A percentile compares a stretch with the other conserved stretches of the same genome.
Conservation (phyloP, 495 filamentous ascomycete genomes). For the Penicillium coprophilum region DNA sequence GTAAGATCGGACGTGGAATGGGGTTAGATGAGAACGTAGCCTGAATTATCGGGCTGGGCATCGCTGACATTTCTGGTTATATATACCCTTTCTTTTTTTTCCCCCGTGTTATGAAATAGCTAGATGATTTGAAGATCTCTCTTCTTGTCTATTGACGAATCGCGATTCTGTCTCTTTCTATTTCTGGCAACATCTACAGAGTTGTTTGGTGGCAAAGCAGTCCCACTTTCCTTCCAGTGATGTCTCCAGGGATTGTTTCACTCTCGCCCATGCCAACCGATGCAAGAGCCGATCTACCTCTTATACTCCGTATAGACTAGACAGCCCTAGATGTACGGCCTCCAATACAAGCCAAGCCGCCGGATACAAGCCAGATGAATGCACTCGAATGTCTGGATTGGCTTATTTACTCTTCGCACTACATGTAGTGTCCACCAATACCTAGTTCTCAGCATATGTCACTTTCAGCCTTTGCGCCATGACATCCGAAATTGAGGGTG, state of each 20-base stretch:
- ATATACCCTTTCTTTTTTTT: conserved; percentile 18
- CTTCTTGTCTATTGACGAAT: background rate
- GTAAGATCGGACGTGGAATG: conserved; percentile 87
- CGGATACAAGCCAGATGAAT: background rate
- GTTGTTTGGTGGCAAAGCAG: too few species aligned
- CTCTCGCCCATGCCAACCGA: background rate
- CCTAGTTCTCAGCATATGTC: background rate
- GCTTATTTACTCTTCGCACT: background rate
- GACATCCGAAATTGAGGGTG: background rate
- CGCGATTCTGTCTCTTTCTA: background rate
- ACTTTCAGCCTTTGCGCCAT: background rate
- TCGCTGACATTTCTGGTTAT: background rate
- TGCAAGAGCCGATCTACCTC: background rate
- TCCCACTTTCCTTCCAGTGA: too few species aligned
- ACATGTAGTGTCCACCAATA: background rate
- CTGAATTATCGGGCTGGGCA: background rate
- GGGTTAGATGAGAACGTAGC: conserved; percentile 50
- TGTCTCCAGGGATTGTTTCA: too few species aligned
- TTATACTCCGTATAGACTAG: background rate
- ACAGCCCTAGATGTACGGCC: too few species aligned
- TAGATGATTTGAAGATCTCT: background rate
- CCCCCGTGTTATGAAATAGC: background rate
- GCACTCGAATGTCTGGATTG: background rate
- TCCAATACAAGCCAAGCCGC: background rate
- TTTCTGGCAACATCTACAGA: too few species aligned